Evolutionary conservation across 208 protist species (phyloP).

Genomic region (Porcisia hertigi): DNA sequence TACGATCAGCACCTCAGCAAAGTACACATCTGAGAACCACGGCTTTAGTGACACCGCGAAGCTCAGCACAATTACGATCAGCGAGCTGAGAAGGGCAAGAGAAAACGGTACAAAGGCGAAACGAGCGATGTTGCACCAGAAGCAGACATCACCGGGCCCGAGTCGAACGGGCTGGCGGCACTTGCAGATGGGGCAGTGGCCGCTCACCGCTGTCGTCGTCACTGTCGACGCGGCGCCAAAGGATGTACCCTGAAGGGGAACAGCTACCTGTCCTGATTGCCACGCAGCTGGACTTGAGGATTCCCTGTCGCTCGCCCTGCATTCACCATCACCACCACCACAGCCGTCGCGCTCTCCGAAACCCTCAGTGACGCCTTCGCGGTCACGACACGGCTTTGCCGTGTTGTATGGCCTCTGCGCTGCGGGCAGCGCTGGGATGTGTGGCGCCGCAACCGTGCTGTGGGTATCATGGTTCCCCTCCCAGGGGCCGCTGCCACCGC

Average conservation of each 20-base stretch:
- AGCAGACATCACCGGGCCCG: constrained; percentile 56
- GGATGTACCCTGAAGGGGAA: neutral
- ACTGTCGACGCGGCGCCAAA: neutral
- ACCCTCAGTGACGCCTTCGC: neutral
- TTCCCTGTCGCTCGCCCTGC: neutral
- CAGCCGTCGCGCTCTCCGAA: neutral
- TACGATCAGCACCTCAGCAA: constrained; percentile 32
- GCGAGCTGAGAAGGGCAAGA: constrained; percentile 30
- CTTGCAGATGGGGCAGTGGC: constrained; percentile 61
- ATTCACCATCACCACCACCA: neutral
- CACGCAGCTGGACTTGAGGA: neutral
- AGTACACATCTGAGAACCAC: constrained; percentile 66
- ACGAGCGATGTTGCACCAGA: constrained; percentile 64
- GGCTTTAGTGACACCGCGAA: constrained; percentile 59
- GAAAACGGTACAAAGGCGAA: constrained; percentile 50
- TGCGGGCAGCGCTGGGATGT: neutral
- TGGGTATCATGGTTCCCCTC: neutral
- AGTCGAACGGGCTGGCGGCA: constrained; percentile 35
- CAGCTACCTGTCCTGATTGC: neutral
- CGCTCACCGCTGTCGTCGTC: constrained; percentile 8
- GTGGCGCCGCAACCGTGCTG: neutral
- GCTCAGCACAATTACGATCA: constrained; percentile 36
- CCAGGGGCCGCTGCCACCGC: neutral
- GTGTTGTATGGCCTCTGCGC: neutral
- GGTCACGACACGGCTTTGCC: neutral